phyloP scores from a whole-genome alignment of 1,284 basidiomycete species.

The Paramarasmius palmivorus region DNA sequence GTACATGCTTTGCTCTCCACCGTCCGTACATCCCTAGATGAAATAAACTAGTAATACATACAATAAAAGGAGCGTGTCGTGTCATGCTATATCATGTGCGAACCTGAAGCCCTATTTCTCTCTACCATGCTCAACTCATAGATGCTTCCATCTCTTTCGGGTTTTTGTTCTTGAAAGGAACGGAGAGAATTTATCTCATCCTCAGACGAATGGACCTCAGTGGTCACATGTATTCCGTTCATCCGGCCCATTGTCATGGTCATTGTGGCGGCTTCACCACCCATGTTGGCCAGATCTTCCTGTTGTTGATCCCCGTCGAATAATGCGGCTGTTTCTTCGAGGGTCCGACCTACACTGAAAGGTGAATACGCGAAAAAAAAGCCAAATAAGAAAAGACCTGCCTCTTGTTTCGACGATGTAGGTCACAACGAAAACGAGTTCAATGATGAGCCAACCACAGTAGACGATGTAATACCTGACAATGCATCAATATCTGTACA shows the following conservation, averaged over 20 bases:
- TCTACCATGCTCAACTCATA: too few species aligned
- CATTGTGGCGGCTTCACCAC: slow-evolving; percentile 53
- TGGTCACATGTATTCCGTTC: slow-evolving; percentile 1
- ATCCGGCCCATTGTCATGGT: slow-evolving; percentile 20
- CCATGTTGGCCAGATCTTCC: slow-evolving; percentile 44
- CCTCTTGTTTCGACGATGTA: slow-evolving; percentile 67
- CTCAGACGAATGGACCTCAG: background rate
- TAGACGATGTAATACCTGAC: slow-evolving; percentile 58
- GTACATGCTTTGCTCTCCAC: too few species aligned
- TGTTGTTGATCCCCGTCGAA: slow-evolving; percentile 59
- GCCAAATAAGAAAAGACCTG: slow-evolving; percentile 19
- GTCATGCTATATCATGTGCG: too few species aligned
- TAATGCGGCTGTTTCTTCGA: slow-evolving; percentile 66
- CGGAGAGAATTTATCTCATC: background rate
- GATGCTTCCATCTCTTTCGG: background rate
- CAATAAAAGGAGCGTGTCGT: too few species aligned
- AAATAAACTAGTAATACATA: too few species aligned
- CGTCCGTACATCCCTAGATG: too few species aligned
- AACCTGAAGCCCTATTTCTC: too few species aligned
- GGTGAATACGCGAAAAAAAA: background rate
- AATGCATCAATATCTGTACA: too few species aligned
- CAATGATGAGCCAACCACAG: slow-evolving; percentile 56
- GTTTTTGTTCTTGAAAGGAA: background rate
- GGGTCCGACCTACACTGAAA: slow-evolving; percentile 46
- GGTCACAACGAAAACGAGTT: slow-evolving; percentile 55